Conservation (phyloP, 805 yeast species). For the Hanseniaspora mollemarum region DNA sequence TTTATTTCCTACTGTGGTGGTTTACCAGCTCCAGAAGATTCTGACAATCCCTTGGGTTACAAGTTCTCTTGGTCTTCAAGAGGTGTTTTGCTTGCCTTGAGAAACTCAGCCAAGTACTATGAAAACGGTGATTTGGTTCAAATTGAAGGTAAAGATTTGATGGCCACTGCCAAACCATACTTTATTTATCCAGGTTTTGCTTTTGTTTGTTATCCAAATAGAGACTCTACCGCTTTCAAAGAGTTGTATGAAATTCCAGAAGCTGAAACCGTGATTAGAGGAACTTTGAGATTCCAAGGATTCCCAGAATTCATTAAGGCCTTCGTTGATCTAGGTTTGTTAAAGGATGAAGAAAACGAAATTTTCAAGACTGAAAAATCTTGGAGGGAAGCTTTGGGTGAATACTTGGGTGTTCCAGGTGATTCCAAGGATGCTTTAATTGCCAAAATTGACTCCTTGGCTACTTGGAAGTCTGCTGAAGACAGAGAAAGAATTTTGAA, state of each 20-base stretch:
- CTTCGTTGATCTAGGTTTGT: slow-evolving; percentile 84
- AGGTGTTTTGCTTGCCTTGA: slow-evolving; percentile 90
- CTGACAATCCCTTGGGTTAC: slow-evolving; percentile 96
- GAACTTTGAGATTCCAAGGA: slow-evolving; percentile 95
- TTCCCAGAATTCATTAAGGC: slow-evolving; percentile 97
- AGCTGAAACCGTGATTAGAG: slow-evolving; percentile 93
- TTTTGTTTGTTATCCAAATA: slow-evolving; percentile 91
- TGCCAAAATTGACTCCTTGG: slow-evolving; percentile 62
- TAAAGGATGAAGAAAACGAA: slow-evolving; percentile 61
- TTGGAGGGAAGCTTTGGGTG: slow-evolving; percentile 82
- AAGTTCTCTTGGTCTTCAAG: slow-evolving; percentile 99
- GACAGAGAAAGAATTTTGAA: slow-evolving; percentile 77
- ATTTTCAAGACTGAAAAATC: slow-evolving; percentile 46
- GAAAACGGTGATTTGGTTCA: slow-evolving; percentile 71
- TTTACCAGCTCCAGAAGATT: slow-evolving; percentile 93
- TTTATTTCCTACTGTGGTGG: slow-evolving; percentile 98
- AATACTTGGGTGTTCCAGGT: slow-evolving; percentile 64
- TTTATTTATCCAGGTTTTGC: slow-evolving; percentile 92
- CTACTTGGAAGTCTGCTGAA: slow-evolving; percentile 66
- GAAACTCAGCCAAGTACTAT: slow-evolving; percentile 86
- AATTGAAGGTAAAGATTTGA: slow-evolving; percentile 78
- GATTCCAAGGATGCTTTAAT: slow-evolving; percentile 59
- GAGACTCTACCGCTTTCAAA: slow-evolving; percentile 90
- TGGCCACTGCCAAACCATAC: slow-evolving; percentile 92
- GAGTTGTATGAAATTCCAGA: slow-evolving; percentile 91